A percentile compares a stretch with the other conserved stretches of the same genome.
Conservation (phyloP, 163 green algal genomes). For the Volvox carteri region DNA sequence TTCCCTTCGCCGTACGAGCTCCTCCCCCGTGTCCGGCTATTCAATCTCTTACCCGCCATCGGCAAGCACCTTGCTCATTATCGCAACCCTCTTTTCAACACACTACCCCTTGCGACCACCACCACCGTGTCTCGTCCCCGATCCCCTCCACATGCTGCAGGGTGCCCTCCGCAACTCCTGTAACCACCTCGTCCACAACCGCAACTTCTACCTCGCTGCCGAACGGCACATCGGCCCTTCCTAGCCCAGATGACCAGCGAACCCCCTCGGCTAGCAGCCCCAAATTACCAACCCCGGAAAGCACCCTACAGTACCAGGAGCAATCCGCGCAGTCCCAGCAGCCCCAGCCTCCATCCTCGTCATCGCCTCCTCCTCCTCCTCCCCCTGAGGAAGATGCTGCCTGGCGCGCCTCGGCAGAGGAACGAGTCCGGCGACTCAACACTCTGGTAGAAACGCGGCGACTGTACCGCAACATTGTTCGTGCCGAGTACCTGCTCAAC, state of each 20-base stretch:
- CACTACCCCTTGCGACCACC: background rate
- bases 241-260: too few species aligned
- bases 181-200: background rate
- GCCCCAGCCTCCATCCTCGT: background rate
- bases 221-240: background rate
- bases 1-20: too few species aligned
- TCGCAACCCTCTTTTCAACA: background rate
- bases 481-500: slow-evolving; percentile 58
- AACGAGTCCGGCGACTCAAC: slow-evolving; percentile 59
- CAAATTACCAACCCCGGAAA: too few species aligned
- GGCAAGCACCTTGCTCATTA: too few species aligned
- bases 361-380: background rate
- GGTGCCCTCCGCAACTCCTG: background rate
- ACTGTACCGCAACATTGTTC: slow-evolving; percentile 72
- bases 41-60: too few species aligned
- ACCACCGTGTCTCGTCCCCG: background rate
- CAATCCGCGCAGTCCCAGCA: too few species aligned
- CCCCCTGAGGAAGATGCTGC: background rate
- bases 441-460: slow-evolving; percentile 66
- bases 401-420: background rate
- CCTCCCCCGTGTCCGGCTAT: too few species aligned
- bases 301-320: too few species aligned
- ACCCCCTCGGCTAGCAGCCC: too few species aligned
- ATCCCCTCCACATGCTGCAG: background rate
- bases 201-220: background rate